phyloP scores from a whole-genome alignment of 148 eudicot species.

The Fagopyrum esculentum region DNA sequence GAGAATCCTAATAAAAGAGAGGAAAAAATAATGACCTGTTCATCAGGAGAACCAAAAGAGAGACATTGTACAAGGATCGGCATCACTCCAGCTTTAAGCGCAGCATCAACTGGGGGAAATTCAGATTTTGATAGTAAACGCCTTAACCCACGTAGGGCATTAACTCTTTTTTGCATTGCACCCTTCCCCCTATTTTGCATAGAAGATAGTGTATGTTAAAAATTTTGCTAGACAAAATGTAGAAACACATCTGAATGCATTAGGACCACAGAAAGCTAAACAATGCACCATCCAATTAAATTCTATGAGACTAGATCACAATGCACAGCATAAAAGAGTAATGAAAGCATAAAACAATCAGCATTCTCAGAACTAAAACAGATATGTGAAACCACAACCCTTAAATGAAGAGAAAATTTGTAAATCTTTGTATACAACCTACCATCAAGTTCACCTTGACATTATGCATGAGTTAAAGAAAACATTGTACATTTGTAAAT shows the following conservation, averaged over 20 bases:
- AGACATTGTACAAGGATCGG: slow-evolving; percentile 79
- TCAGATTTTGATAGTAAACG: slow-evolving; percentile 78
- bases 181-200: slow-evolving; percentile 67
- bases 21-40: slow-evolving; percentile 51
- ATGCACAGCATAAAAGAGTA: too few relatives aligned
- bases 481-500: too few relatives aligned
- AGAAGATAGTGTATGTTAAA: too few relatives aligned
- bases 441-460: neutral
- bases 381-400: neutral
- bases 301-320: too few relatives aligned
- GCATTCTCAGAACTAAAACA: neutral
- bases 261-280: neutral
- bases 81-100: slow-evolving; percentile 72
- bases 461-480: too few relatives aligned
- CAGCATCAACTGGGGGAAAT: slow-evolving; percentile 91
- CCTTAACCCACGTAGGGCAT: slow-evolving; percentile 72
- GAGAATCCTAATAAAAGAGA: slow-evolving; percentile 1
- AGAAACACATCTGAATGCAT: neutral
- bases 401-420: neutral
- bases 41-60: slow-evolving; percentile 87
- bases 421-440: neutral
- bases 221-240: too few relatives aligned
- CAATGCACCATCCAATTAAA: too few relatives aligned
- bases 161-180: slow-evolving; percentile 59
- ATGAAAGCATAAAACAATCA: too few relatives aligned